Conservation (phyloP, 1,139 yeast species). For the Hyphopichia buzzinii region DNA sequence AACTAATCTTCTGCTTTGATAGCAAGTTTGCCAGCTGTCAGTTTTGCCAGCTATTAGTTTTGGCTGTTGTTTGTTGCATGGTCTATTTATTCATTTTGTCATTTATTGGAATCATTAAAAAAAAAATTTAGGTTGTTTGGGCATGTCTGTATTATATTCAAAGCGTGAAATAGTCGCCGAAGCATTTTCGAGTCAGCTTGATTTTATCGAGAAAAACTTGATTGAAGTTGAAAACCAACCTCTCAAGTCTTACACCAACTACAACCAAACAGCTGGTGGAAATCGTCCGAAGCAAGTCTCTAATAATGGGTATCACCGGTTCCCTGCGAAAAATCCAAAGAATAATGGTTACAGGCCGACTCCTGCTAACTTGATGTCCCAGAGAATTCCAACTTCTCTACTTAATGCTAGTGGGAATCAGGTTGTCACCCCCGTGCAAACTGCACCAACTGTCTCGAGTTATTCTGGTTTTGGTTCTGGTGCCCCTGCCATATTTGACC, state of each 20-base stretch:
- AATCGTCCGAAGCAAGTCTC: not conserved
- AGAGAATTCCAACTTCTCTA: not conserved
- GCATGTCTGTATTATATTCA: conserved; percentile 11
- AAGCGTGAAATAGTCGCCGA: conserved; percentile 25
- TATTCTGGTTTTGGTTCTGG: not conserved
- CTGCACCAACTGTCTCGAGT: not conserved
- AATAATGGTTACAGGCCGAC: not conserved
- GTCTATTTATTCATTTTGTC: too few relatives aligned
- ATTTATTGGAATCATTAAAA: too few relatives aligned
- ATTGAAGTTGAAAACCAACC: conserved; percentile 36
- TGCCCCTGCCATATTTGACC: not conserved
- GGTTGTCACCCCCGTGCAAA: not conserved
- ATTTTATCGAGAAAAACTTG: conserved; percentile 27
- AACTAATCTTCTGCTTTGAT: too few relatives aligned
- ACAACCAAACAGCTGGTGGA: not conserved
- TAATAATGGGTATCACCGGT: not conserved
- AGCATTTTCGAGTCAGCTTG: conserved; percentile 34
- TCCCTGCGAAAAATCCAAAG: not conserved
- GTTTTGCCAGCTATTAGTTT: not conserved
- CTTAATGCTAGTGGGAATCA: not conserved
- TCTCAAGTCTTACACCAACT: conserved; percentile 5
- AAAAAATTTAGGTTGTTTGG: too few relatives aligned
- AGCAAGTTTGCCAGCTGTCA: not conserved
- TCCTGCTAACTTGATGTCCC: not conserved
- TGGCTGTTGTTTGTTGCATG: not conserved